Conservation (phyloP, 768 basidiomycete species). For the Wakefieldia striispora region DNA sequence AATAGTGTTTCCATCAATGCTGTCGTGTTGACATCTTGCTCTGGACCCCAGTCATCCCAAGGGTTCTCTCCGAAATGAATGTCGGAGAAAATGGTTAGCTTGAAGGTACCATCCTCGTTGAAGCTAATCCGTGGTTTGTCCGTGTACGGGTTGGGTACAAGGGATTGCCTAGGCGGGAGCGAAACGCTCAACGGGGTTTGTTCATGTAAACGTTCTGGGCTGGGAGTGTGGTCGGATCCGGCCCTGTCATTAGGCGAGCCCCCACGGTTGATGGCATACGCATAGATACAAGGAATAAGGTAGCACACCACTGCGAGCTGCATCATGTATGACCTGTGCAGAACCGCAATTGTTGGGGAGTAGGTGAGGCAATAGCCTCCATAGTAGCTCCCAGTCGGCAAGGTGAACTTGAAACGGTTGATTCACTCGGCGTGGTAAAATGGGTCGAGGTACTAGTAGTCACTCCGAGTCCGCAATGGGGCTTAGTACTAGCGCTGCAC, state of each 20-base stretch:
- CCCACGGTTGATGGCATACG: constrained; percentile 15
- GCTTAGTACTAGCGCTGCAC: no score
- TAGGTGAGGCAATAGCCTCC: no score
- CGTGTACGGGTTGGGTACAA: constrained; percentile 40
- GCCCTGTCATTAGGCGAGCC: not conserved
- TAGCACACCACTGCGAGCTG: not conserved
- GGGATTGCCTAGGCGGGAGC: not conserved
- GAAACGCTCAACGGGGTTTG: not conserved
- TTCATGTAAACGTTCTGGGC: not conserved
- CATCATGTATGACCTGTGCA: constrained; percentile 1
- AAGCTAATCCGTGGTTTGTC: constrained; percentile 54
- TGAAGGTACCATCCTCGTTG: constrained; percentile 59
- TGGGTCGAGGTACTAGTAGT: no score
- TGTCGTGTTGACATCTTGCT: constrained; percentile 64
- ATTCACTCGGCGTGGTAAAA: no score
- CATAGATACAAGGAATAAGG: constrained; percentile 8
- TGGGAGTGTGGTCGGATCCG: not conserved
- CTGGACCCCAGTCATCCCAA: constrained; percentile 64
- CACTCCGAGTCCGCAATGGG: no score
- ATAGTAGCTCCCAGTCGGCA: no score
- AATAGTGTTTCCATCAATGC: constrained; percentile 57
- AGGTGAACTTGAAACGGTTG: no score
- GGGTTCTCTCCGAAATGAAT: constrained; percentile 77
- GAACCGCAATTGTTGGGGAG: no score
- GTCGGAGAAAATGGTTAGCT: constrained; percentile 72